Conservation (phyloP, 2,329 filamentous ascomycete genomes). For the Clonostachys rosea region DNA sequence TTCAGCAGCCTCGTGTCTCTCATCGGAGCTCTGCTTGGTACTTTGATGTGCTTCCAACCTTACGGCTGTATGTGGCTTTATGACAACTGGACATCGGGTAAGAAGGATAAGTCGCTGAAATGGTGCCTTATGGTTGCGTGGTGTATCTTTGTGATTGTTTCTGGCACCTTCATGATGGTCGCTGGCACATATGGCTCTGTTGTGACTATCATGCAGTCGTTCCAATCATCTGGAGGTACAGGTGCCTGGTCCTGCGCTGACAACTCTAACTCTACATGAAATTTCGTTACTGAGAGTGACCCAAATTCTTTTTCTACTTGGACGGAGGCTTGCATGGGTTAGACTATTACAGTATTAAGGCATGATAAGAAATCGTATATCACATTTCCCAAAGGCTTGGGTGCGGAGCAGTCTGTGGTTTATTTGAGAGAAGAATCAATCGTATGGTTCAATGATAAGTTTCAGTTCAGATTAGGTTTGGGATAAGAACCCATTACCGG, state of each 20-base stretch:
- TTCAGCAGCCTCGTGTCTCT: constrained; percentile 18
- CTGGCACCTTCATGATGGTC: constrained; percentile 30
- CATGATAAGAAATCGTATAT: no score
- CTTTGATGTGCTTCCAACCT: constrained; percentile 16
- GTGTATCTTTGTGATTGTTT: constrained; percentile 9
- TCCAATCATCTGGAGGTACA: constrained; percentile 24
- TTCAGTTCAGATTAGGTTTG: no score
- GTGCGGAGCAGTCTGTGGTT: no score
- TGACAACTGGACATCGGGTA: constrained; percentile 24
- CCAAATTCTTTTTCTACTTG: no score
- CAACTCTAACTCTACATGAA: constrained; percentile 20
- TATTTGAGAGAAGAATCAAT: no score
- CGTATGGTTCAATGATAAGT: no score
- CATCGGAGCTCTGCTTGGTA: constrained; percentile 16
- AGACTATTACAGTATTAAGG: no score
- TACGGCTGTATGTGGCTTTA: constrained; percentile 35
- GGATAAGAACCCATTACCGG: no score
- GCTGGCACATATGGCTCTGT: constrained; percentile 38
- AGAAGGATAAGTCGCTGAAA: not conserved
- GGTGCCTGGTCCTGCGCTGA: constrained; percentile 35
- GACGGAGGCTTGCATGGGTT: no score
- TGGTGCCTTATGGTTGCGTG: constrained; percentile 4
- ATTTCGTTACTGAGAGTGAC: no score
- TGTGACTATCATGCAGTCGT: constrained; percentile 21
- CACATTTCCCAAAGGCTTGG: no score